Base-by-base conservation (phyloP, 805 yeast genomes). In the Metschnikowia cerradonensis region DNA sequence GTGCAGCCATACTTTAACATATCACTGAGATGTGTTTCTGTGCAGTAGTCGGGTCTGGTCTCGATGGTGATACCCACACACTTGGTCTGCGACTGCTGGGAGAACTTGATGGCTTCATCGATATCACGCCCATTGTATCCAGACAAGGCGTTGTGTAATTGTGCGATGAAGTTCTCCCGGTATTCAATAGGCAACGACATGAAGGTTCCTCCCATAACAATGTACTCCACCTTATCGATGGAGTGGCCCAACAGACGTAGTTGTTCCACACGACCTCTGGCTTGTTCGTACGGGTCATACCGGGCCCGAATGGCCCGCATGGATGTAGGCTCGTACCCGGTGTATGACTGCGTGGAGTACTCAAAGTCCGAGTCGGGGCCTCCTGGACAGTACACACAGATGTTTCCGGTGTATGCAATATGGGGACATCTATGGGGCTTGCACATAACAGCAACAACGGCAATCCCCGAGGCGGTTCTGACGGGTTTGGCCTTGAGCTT, bases 221-320 rank as follows among this genome's bases (percentile, higher is more conserved):
- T 94, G 66, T 94, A 94, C 68, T 94, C 99, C 13, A 94, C 99
- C 65, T 94, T 94, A 66, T 94, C 99, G 41, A 94, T 92, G 1
- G 96, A 86, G 65, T 94, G 99, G 13, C 99, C 99, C 53, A 94
- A 76, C 67, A 88, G 97, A 58, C 96, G 82, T 56, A 94, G 77
- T 75, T 94, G 99, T 64, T 94, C 99, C 37, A 94, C 85, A 67
- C 99, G 83, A 45, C 99, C 99, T 65, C 99, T 79, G 5, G 98
- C 97, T 68, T 94, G 99, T 69, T 94, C 99, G 65, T 90, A 94
- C 1, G 99, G 98, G 67, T 94, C 99, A 65, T 94, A 94, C 62
- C 99, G 81, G 0, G 99, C 99, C 60, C 99, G 78, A 54, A 94
- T 94, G n/a, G 99, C 99, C 62, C 99, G 80, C 99, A 94, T 94